phyloP scores from a whole-genome alignment of 1,139 yeast genomes.

The Waltiozyma sp. region DNA sequence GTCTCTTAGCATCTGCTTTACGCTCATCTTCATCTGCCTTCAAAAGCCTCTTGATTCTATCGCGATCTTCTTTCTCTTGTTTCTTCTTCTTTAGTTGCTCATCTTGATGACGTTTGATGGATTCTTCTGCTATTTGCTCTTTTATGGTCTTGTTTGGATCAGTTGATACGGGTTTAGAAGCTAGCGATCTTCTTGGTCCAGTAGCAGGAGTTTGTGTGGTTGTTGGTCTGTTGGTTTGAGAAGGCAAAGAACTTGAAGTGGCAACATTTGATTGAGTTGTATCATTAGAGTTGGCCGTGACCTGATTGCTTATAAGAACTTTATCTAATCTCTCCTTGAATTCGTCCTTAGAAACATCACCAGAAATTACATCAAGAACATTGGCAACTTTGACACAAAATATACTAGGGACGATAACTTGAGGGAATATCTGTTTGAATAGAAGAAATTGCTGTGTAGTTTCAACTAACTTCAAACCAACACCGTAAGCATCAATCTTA shows the following conservation, averaged over 20 bases:
- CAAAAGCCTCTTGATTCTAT: slow-evolving; percentile 39
- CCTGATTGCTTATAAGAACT: slow-evolving; percentile 6
- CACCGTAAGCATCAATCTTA: slow-evolving; percentile 19
- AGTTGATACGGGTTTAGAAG: background rate
- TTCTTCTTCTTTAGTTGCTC: slow-evolving; percentile 27
- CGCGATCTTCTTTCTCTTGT: slow-evolving; percentile 36
- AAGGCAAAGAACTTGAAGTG: background rate
- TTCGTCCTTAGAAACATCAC: slow-evolving; percentile 19
- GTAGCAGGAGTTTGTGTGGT: background rate
- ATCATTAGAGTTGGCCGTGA: too few species aligned
- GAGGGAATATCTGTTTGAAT: slow-evolving; percentile 41
- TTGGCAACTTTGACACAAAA: slow-evolving; percentile 37
- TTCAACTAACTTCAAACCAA: slow-evolving; percentile 34
- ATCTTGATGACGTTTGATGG: slow-evolving; percentile 30
- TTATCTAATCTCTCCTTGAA: slow-evolving; percentile 21
- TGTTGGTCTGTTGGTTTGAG: background rate
- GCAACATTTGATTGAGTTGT: too few species aligned
- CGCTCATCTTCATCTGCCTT: slow-evolving; percentile 43
- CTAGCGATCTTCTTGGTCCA: slow-evolving; percentile 1
- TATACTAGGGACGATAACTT: slow-evolving; percentile 35
- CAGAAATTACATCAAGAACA: slow-evolving; percentile 32
- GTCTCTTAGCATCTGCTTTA: slow-evolving; percentile 9
- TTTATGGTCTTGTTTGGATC: slow-evolving; percentile 19
- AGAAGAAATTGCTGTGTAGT: slow-evolving; percentile 35
- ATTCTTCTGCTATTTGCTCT: slow-evolving; percentile 28